Evolutionary conservation across 2,329 filamentous ascomycete species (phyloP).

Genomic region (Colletotrichum gigasporum): DNA sequence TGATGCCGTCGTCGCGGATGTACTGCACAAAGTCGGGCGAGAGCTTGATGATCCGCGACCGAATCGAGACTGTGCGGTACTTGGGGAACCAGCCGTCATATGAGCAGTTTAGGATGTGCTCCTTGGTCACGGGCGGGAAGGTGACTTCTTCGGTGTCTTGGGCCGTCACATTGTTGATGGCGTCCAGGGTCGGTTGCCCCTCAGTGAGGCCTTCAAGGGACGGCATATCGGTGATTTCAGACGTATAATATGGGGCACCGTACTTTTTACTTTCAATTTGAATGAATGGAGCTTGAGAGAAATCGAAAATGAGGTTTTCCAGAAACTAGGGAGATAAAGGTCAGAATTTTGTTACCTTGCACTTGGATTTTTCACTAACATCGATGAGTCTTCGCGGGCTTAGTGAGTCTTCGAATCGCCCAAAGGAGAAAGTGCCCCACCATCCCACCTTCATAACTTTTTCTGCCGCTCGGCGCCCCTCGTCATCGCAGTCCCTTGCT

Average conservation of each 20-base stretch:
- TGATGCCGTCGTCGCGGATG: constrained; percentile 90
- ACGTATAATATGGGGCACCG: too few species aligned
- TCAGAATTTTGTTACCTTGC: background rate
- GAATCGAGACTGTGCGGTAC: constrained; percentile 80
- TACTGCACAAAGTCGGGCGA: constrained; percentile 82
- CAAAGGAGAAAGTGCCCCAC: constrained; percentile 29
- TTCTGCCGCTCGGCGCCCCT: constrained; percentile 18
- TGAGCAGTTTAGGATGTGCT: constrained; percentile 93
- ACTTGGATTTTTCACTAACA: constrained; percentile 19
- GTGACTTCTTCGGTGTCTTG: constrained; percentile 53
- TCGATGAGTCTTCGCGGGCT: constrained; percentile 24
- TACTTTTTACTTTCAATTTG: background rate
- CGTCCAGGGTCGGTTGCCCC: constrained; percentile 24
- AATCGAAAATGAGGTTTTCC: too few species aligned
- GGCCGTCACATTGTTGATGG: constrained; percentile 19
- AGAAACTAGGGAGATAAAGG: too few species aligned
- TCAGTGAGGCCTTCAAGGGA: constrained; percentile 36
- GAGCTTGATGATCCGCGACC: constrained; percentile 85
- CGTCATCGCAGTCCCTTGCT: background rate
- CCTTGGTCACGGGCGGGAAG: constrained; percentile 85
- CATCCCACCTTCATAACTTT: constrained; percentile 19
- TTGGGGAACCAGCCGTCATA: constrained; percentile 91
- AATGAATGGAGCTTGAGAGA: background rate
- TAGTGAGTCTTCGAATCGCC: constrained; percentile 27
- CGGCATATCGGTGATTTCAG: constrained; percentile 45